Evolutionary conservation across 768 basidiomycete species (phyloP).

Genomic region (Auricularia heimuer): DNA sequence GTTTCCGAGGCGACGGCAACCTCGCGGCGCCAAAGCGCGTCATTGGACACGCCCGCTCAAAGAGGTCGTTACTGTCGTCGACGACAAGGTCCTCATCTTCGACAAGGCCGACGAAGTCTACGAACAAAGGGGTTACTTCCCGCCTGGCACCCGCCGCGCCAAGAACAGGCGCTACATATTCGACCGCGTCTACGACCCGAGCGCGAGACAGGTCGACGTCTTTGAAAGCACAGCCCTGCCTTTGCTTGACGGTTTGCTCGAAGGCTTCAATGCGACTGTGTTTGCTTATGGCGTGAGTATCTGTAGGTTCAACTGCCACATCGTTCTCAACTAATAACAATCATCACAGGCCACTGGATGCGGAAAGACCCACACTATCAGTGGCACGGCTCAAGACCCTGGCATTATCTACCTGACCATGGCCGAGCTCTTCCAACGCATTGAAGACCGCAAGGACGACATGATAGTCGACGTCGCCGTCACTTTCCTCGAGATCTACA

Average conservation of each 20-base stretch:
- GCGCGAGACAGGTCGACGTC: constrained; percentile 75
- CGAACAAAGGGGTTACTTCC: constrained; percentile 74
- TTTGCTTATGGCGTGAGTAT: constrained; percentile 92
- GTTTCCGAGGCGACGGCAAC: constrained; percentile 76
- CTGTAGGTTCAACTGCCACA: background rate
- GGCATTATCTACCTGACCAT: constrained; percentile 96
- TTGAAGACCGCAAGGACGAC: constrained; percentile 79
- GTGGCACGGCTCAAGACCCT: constrained; percentile 76
- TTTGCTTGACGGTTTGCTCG: constrained; percentile 71
- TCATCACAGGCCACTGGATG: constrained; percentile 89
- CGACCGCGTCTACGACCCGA: constrained; percentile 81
- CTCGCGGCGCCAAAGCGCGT: constrained; percentile 54
- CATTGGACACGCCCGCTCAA: constrained; percentile 48
- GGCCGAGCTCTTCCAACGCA: constrained; percentile 91
- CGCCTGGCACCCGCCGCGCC: constrained; percentile 84
- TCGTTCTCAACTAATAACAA: constrained; percentile 9
- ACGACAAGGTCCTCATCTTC: constrained; percentile 91
- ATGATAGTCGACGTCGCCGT: constrained; percentile 82
- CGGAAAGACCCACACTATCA: constrained; percentile 98
- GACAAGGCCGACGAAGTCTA: constrained; percentile 94
- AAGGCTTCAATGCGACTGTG: constrained; percentile 94
- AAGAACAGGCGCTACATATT: constrained; percentile 98
- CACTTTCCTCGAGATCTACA: constrained; percentile 98
- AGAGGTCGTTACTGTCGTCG: constrained; percentile 79
- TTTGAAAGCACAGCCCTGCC: constrained; percentile 82